These are phyloP conservation scores for Botrytis galanthina DNA, from an alignment of 2,329 filamentous ascomycete species.

Conservation along the genomic window DNA sequence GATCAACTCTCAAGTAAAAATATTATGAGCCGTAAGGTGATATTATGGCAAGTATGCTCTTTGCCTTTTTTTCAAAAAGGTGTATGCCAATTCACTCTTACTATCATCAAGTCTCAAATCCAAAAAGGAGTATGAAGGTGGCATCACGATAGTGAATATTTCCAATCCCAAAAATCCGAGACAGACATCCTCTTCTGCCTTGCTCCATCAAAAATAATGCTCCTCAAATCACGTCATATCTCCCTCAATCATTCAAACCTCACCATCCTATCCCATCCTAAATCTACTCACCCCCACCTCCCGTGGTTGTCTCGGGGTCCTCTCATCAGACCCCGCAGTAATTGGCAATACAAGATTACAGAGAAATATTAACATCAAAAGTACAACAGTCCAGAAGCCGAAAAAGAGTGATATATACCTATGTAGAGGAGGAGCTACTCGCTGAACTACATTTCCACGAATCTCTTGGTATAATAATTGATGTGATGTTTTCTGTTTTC, in stretches of 20 bases:
- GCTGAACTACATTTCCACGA: background rate
- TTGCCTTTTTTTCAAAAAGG: no score
- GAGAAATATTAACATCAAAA: background rate
- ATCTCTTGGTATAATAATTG: background rate
- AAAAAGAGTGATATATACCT: no score
- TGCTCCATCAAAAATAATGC: no score
- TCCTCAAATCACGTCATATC: background rate
- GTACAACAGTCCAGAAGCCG: no score
- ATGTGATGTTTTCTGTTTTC: accelerated
- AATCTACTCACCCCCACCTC: no score
- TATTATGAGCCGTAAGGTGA: no score
- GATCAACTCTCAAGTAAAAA: background rate
- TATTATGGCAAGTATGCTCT: no score
- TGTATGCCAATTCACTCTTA: no score
- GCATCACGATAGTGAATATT: no score
- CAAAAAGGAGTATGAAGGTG: no score
- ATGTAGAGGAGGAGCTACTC: background rate
- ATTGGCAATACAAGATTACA: background rate
- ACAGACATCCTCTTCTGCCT: background rate
- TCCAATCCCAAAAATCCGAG: background rate
- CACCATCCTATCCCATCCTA: no score
- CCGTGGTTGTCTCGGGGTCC: background rate
- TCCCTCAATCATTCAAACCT: background rate
- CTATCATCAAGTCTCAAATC: no score
- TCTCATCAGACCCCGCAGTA: background rate